Percentiles rank a stretch among this genome's conserved stretches.
phyloP scores from a whole-genome alignment of 176 grass and related monocot genomes.

The Lolium multiflorum region DNA sequence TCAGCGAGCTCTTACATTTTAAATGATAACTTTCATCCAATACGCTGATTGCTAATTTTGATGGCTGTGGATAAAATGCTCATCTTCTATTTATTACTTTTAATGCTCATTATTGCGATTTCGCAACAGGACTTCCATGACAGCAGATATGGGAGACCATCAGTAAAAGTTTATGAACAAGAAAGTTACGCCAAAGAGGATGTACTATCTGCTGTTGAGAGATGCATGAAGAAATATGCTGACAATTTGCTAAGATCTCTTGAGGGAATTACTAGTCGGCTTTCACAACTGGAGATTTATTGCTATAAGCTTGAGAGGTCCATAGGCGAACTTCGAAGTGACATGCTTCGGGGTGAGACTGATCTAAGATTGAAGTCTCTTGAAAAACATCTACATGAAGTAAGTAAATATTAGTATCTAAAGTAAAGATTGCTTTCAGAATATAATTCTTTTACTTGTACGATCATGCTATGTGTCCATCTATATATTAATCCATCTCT shows the following conservation, averaged over 20 bases:
- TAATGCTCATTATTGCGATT: constrained; percentile 7
- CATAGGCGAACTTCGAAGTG: constrained; percentile 64
- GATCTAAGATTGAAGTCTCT: constrained; percentile 71
- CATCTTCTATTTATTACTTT: neutral
- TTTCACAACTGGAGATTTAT: constrained; percentile 79
- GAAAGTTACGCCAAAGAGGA: constrained; percentile 74
- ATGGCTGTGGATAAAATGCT: constrained; percentile 3
- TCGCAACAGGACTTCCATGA: constrained; percentile 66
- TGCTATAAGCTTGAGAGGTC: constrained; percentile 79
- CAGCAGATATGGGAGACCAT: constrained; percentile 60
- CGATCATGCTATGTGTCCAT: constrained; percentile 26
- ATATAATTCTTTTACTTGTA: constrained; percentile 10
- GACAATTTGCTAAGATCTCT: constrained; percentile 82
- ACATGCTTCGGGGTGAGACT: constrained; percentile 63
- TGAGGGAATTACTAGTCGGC: constrained; percentile 68
- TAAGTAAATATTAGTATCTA: constrained; percentile 62
- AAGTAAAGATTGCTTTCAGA: constrained; percentile 15
- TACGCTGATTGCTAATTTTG: neutral
- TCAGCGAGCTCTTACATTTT: neutral
- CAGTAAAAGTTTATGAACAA: constrained; percentile 64
- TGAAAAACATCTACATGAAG: constrained; percentile 85
- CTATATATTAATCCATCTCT: neutral
- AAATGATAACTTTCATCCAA: constrained; percentile 11
- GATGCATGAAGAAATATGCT: constrained; percentile 89
- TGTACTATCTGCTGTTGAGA: constrained; percentile 78